Evolutionary conservation across 352 stramenopile genomes (phyloP).

Genomic region (Pythium monospermum): DNA sequence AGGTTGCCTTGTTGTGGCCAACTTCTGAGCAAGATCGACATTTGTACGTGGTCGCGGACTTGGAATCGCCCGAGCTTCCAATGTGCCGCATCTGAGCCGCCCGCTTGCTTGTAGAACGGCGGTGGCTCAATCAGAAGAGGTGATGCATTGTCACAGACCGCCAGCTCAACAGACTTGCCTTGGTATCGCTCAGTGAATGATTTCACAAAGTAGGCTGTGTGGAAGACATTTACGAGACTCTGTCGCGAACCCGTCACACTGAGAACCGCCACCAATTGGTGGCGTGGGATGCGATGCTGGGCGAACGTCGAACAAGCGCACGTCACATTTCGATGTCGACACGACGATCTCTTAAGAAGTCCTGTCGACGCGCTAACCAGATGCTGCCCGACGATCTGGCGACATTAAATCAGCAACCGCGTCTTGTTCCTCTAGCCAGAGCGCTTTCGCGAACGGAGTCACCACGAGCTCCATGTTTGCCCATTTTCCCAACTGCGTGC

Average conservation of each 20-base stretch:
- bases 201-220: background rate
- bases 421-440: background rate
- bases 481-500: too few relatives aligned
- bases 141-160: background rate
- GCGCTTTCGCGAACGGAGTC: background rate
- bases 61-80: background rate
- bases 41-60: background rate
- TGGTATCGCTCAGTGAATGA: background rate
- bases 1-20: slow-evolving; percentile 5
- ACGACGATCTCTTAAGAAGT: background rate
- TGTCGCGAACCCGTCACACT: background rate
- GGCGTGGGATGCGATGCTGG: background rate
- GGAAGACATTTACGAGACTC: background rate
- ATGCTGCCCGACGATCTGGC: background rate
- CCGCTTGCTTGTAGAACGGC: background rate
- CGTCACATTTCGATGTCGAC: background rate
- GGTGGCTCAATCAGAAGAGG: background rate
- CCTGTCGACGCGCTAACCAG: background rate
- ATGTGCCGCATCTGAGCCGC: background rate
- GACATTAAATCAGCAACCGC: background rate
- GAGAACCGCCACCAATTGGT: background rate
- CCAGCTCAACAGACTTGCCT: background rate
- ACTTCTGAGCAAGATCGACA: background rate
- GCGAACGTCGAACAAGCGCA: background rate
- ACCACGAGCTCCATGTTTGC: background rate